These are phyloP conservation scores for Cyberlindnera euphorbiae DNA, from an alignment of 805 yeast species.

Conservation along the genomic window DNA sequence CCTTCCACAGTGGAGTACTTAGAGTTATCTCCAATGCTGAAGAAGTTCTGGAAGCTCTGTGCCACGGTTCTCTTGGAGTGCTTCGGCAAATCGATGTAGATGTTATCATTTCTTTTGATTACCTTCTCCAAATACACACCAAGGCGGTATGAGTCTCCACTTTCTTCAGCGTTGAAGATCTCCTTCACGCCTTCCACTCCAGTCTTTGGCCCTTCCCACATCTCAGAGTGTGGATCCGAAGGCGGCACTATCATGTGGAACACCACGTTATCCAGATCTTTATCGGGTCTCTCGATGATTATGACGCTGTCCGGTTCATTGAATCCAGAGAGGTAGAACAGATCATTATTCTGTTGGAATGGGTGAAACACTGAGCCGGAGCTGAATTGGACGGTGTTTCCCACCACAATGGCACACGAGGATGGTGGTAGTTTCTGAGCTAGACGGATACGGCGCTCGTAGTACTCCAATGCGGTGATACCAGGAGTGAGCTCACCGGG, in stretches of 20 bases:
- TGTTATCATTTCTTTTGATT: conserved; percentile 41
- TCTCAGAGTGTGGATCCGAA: conserved; percentile 68
- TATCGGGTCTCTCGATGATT: conserved; percentile 56
- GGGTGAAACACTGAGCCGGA: conserved; percentile 89
- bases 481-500: conserved; percentile 87
- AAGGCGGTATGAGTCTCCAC: conserved; percentile 45
- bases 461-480: conserved; percentile 79
- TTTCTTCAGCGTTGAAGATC: conserved; percentile 82
- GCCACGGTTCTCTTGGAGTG: conserved; percentile 16
- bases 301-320: conserved; percentile 80
- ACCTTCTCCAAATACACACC: conserved; percentile 42
- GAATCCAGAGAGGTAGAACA: conserved; percentile 88
- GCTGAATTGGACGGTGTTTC: conserved; percentile 68
- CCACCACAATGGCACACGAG: conserved; percentile 70
- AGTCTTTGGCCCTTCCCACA: conserved; percentile 93
- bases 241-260: conserved; percentile 86
- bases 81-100: conserved; percentile 50
- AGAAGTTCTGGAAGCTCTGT: conserved; percentile 26
- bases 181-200: conserved; percentile 81
- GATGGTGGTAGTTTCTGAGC: conserved; percentile 52
- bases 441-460: conserved; percentile 58
- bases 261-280: conserved; percentile 46
- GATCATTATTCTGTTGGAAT: conserved; percentile 88
- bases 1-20: conserved; percentile 26
- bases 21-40: conserved; percentile 24